A percentile compares a stretch with the other conserved stretches of the same genome.
These are phyloP conservation scores for Novymonas esmeraldas DNA, from an alignment of 208 protist genomes.

Conservation along the genomic window DNA sequence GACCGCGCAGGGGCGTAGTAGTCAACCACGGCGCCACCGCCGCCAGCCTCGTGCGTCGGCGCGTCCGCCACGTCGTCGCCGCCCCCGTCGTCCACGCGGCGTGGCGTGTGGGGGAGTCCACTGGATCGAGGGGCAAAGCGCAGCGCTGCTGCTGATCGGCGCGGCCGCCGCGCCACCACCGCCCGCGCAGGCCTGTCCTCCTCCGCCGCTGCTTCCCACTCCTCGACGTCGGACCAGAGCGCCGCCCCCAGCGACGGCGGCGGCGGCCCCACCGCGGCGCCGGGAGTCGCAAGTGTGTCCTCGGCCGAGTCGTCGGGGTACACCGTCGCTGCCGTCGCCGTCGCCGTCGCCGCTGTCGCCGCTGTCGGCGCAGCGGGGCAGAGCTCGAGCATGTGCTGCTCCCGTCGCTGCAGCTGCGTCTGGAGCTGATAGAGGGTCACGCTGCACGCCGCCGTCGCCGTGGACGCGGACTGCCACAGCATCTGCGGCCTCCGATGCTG, in stretches of 20 bases:
- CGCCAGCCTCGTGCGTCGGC: too few relatives aligned
- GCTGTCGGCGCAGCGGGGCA: not conserved
- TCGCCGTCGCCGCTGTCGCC: not conserved
- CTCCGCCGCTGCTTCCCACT: not conserved
- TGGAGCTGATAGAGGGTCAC: constrained; percentile 23
- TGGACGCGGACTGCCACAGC: constrained; percentile 16
- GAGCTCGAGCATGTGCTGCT: constrained; percentile 12
- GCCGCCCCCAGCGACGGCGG: not conserved
- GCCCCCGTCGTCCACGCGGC: not conserved
- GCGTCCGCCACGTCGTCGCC: not conserved
- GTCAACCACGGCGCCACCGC: too few relatives aligned
- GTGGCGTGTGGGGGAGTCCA: not conserved
- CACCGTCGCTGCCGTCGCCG: not conserved
- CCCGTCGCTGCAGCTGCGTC: constrained; percentile 17
- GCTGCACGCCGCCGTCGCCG: constrained; percentile 21
- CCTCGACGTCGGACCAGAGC: constrained; percentile 7
- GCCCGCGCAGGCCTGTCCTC: too few relatives aligned
- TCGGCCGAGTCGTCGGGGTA: not conserved
- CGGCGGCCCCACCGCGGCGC: too few relatives aligned
- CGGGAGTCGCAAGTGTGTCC: not conserved
- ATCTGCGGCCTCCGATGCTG: constrained; percentile 8
- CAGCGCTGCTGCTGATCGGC: too few relatives aligned
- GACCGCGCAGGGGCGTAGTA: constrained; percentile 17
- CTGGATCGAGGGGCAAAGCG: constrained; percentile 3
- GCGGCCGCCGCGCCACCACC: too few relatives aligned